phyloP scores from a whole-genome alignment of 73 alveolate genomes.

The Loxodes magnus region DNA sequence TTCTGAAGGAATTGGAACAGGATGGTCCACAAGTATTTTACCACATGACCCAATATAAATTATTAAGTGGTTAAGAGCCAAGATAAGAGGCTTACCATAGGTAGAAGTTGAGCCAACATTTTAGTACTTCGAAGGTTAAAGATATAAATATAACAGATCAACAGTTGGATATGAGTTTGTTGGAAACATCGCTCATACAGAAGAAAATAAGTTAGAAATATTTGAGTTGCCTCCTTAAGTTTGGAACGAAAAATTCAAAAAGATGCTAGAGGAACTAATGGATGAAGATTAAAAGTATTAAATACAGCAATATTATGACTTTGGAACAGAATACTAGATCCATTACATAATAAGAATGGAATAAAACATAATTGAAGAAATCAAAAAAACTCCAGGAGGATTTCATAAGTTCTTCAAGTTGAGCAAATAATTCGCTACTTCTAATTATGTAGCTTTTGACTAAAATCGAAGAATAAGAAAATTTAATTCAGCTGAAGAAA shows the following conservation, averaged over 20 bases:
- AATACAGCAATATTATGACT: slow-evolving; percentile 76
- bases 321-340: slow-evolving; percentile 90
- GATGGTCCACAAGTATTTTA: slow-evolving; percentile 97
- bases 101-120: not conserved
- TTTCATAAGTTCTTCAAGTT: slow-evolving; percentile 68
- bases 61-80: not conserved
- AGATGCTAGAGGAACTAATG: slow-evolving; percentile 57
- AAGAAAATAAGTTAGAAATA: slow-evolving; percentile 36
- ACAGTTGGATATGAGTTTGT: slow-evolving; percentile 56
- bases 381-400: slow-evolving; percentile 23
- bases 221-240: slow-evolving; percentile 79
- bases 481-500: slow-evolving; percentile 61
- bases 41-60: slow-evolving; percentile 81
- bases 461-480: slow-evolving; percentile 54
- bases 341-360: slow-evolving; percentile 76
- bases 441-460: slow-evolving; percentile 83
- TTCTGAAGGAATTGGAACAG: slow-evolving; percentile 99
- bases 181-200: slow-evolving; percentile 22
- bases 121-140: not conserved
- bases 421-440: slow-evolving; percentile 39
- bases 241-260: slow-evolving; percentile 79
- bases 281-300: slow-evolving; percentile 58
- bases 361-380: slow-evolving; percentile 31
- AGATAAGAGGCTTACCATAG: not conserved
- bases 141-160: not conserved